Base-by-base conservation (phyloP, 2,329 filamentous ascomycete species). In the Tympanopsis confertula region DNA sequence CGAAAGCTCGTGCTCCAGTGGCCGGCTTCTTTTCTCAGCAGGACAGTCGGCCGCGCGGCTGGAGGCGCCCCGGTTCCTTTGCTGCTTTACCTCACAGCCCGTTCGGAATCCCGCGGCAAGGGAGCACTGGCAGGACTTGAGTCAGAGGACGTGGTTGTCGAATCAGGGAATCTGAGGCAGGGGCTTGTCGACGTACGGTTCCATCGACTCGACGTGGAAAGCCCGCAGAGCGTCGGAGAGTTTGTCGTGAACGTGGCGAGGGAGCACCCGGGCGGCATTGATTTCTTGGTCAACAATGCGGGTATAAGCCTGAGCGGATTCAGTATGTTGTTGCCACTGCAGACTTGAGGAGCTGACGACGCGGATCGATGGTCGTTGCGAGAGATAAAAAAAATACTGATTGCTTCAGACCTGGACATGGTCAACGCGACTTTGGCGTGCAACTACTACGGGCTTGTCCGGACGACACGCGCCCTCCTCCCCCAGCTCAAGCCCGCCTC, bases 281-380 rank as follows among this genome's bases (percentile, higher is more conserved):
- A 72, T 41, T 59, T 71, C 26, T 53, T 71, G 10, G 62, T 72
- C 50, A 73, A 73, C 51, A 73, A 72, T 41, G 69, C 69, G 0
- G 68, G 58, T 3, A 61, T 68, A 29, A 64, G 63, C 1, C 46
- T 67, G 52, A 44, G 63, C 4, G 65, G 65, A 2, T 68, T 67
- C 38, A 56, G 59, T 63, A 44, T 13, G 49, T 38, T 3, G 5
- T 10, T 13, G 13, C 7, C 20, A 3, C 22, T 22, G 30, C 13
- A 18, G 12, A 18, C 3, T 13, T 5, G 18, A 35, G 4, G 18
- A n/a, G 5, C 18, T 19, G 2, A 20, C 18, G 5, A 19, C 26
- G 29, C 18, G 5, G 18, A 15, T 13, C 15, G 28, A n/a, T n/a
- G n/a, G n/a, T n/a, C n/a, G n/a, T n/a, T n/a, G n/a, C n/a, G n/a